A percentile compares a stretch with the other conserved stretches of the same genome.
These are phyloP conservation scores for Dioszegia hungarica DNA, from an alignment of 768 basidiomycete genomes.

Conservation along the genomic window DNA sequence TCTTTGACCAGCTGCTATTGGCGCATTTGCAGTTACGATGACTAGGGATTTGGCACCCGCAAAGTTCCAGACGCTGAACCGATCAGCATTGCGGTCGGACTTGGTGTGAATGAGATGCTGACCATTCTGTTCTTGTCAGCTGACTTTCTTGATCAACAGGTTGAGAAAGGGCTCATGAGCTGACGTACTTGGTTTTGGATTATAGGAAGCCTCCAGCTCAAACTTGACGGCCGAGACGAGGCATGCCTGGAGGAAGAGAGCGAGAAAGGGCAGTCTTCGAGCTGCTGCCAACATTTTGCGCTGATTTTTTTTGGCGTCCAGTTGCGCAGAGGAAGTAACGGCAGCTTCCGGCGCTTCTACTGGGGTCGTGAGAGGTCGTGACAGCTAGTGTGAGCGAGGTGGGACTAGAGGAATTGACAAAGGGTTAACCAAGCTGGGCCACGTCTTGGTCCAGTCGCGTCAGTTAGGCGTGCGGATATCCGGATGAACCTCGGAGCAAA, in stretches of 20 bases:
- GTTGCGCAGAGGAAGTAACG: not conserved
- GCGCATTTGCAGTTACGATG: conserved; percentile 92
- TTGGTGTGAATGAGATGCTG: not conserved
- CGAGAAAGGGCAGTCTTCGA: conserved; percentile 18
- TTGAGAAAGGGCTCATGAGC: not conserved
- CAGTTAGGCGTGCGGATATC: not conserved
- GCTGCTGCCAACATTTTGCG: conserved; percentile 4
- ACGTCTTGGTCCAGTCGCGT: too few relatives aligned
- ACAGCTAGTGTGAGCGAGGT: not conserved
- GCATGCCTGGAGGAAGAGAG: conserved; percentile 42
- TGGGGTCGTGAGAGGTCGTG: conserved; percentile 11
- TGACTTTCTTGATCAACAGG: not conserved
- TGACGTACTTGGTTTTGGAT: conserved; percentile 59
- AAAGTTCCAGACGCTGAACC: conserved; percentile 87
- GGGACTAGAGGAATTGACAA: not conserved
- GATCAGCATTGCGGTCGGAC: not conserved
- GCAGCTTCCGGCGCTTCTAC: not conserved
- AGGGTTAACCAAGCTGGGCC: too few relatives aligned
- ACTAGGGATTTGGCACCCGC: conserved; percentile 81
- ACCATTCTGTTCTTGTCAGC: conserved; percentile 8
- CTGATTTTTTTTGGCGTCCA: not conserved
- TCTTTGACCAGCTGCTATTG: conserved; percentile 62
- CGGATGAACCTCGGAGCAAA: not conserved
- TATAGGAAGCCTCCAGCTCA: conserved; percentile 62
- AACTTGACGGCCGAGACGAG: conserved; percentile 72